phyloP scores from a whole-genome alignment of 108 stramenopile species.

The Pseudonitzschia delicatissima region DNA sequence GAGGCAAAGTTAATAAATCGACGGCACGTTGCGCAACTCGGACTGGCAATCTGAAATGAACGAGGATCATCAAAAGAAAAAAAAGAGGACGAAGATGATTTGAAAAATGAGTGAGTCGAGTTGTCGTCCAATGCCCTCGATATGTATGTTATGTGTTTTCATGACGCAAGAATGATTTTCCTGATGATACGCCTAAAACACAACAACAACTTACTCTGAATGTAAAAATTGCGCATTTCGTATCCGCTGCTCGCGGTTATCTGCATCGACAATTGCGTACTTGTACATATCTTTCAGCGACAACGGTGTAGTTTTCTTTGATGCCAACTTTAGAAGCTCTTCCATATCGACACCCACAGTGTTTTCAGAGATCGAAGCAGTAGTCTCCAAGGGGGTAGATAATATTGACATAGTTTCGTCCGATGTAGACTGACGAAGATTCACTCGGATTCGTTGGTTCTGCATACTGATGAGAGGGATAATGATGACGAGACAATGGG shows the following conservation, averaged over 20 bases:
- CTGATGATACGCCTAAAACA: not conserved
- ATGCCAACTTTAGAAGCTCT: slow-evolving; percentile 65
- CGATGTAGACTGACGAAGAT: not conserved
- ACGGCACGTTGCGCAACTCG: slow-evolving; percentile 89
- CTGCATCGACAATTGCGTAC: slow-evolving; percentile 56
- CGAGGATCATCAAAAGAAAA: too few species aligned
- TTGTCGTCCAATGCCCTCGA: too few species aligned
- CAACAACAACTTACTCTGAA: slow-evolving; percentile 21
- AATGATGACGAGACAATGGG: slow-evolving; percentile 4
- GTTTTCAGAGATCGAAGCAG: not conserved
- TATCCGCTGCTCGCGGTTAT: slow-evolving; percentile 48
- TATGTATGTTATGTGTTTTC: not conserved
- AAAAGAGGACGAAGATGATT: too few species aligned
- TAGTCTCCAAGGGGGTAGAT: not conserved
- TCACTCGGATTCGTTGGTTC: too few species aligned
- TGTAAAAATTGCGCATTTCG: slow-evolving; percentile 90
- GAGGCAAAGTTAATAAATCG: slow-evolving; percentile 82
- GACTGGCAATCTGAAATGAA: slow-evolving; percentile 77
- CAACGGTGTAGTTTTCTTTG: slow-evolving; percentile 74
- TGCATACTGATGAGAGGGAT: not conserved
- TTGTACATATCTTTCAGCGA: slow-evolving; percentile 83
- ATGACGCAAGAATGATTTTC: not conserved
- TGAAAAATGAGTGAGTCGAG: too few species aligned
- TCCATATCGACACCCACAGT: slow-evolving; percentile 45
- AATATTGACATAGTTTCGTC: too few species aligned